Evolutionary conservation across 2,329 filamentous ascomycete genomes (phyloP), one percentile per base, ranked within the genome.

Genomic region (Beauveria medogensis): DNA sequence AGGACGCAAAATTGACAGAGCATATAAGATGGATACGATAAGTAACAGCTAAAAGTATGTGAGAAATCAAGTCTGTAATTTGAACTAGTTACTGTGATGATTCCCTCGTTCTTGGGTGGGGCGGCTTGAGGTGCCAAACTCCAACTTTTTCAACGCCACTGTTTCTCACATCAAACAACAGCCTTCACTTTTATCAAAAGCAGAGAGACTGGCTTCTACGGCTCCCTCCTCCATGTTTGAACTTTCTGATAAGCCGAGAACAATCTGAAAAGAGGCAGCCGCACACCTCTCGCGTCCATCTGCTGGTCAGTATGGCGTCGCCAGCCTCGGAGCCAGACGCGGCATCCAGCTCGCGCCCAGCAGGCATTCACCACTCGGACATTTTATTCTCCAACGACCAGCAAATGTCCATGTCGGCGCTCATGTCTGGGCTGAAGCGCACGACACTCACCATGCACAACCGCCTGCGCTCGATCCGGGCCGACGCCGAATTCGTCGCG

Each of bases 391-490:
- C 81, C 56, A 73, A 75, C 5, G 72, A 77, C 30, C 78, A 81
- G 66, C 80, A 82, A 68, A 83, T 84, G 65, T 86, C 87, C 64
- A 83, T 93, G 70, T 89, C 86, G 40, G 82, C 82, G 64, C 86
- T 85, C 4, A 84, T 95, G 16, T 79, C 82, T 54, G 86, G 88
- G 37, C 83, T 96, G 63, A 91, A 89, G 71, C 85, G 88, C 66
- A 85, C 88, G 24, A 89, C 90, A 24, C 82, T 95, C 55, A 89
- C 88, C 64, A 84, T 94, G 64, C 81, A 83, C 65, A 96, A 97
- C 76, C 88, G 93, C 18, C 84, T 99, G 14, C 76, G 78, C 34
- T 96, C 91, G 30, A 93, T 97, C 71, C 77, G 80, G 63, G 76
- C 81, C 30, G 94, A 97, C 73, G 87, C 91, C 9, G 72, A 72